phyloP scores from a whole-genome alignment of 2,329 filamentous ascomycete genomes.

The Microascus cirrosus region DNA sequence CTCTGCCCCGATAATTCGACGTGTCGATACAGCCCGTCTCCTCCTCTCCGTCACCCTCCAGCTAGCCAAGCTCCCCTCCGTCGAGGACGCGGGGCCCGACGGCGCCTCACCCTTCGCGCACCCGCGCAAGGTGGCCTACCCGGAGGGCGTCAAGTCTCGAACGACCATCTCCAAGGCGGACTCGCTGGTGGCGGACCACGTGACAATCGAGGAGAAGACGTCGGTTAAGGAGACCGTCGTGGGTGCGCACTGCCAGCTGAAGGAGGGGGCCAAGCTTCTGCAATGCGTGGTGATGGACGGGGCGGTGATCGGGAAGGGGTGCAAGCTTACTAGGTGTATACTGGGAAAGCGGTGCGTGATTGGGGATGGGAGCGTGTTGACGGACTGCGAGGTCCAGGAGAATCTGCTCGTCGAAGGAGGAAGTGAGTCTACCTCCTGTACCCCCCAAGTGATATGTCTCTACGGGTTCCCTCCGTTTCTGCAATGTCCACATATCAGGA shows the following conservation, averaged over 20 bases:
- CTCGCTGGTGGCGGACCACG: conserved; percentile 77
- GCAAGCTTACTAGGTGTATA: conserved; percentile 78
- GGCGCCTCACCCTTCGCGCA: conserved; percentile 66
- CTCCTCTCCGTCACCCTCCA: conserved; percentile 74
- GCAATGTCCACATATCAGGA: not conserved
- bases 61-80: conserved; percentile 70
- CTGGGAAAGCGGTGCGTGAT: conserved; percentile 71
- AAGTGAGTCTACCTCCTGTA: conserved; percentile 35
- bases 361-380: conserved; percentile 70
- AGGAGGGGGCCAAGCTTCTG: conserved; percentile 73
- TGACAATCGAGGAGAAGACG: conserved; percentile 76
- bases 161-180: conserved; percentile 77
- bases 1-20: conserved; percentile 58
- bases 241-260: conserved; percentile 77
- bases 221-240: conserved; percentile 91
- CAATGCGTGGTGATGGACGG: conserved; percentile 90
- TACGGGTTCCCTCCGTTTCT: not conserved
- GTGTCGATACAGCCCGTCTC: conserved; percentile 78
- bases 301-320: conserved; percentile 72
- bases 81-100: conserved; percentile 49
- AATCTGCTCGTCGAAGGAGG: conserved; percentile 75
- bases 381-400: conserved; percentile 87
- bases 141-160: conserved; percentile 66
- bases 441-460: not conserved
- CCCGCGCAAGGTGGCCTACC: conserved; percentile 68